Conservation (phyloP, 306 rosid species). For the Rubus parviflorus region DNA sequence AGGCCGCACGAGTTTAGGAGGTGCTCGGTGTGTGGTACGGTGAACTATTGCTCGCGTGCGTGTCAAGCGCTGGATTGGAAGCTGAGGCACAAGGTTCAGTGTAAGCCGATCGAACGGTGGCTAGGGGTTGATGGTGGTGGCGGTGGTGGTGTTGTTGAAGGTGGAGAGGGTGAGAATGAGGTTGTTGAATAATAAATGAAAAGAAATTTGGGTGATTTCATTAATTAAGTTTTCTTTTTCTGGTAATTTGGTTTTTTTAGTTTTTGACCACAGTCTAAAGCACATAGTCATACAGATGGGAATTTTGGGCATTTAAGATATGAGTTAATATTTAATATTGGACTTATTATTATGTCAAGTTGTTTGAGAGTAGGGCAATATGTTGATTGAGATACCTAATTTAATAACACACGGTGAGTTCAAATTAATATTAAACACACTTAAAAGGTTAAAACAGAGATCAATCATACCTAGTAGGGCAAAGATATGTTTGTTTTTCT, state of each 20-base stretch:
- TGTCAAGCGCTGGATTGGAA: slow-evolving; percentile 95
- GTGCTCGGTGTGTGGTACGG: slow-evolving; percentile 83
- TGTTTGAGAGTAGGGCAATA: background rate
- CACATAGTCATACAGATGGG: background rate
- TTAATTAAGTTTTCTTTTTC: background rate
- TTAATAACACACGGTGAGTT: background rate
- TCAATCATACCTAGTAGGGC: background rate
- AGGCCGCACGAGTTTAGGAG: slow-evolving; percentile 82
- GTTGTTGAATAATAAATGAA: slow-evolving; percentile 2
- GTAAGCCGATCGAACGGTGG: slow-evolving; percentile 43
- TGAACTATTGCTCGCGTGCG: slow-evolving; percentile 81
- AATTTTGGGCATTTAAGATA: background rate
- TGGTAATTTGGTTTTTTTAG: background rate
- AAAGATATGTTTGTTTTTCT: background rate
- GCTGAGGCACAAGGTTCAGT: slow-evolving; percentile 57
- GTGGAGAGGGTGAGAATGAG: slow-evolving; percentile 12
- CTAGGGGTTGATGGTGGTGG: slow-evolving; percentile 28
- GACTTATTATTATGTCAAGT: background rate
- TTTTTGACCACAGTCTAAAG: background rate
- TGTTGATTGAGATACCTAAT: background rate
- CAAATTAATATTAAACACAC: background rate
- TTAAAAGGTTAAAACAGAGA: background rate
- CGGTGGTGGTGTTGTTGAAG: slow-evolving; percentile 21
- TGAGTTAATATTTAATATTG: background rate
- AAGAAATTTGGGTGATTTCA: background rate